A percentile compares a stretch with the other conserved stretches of the same genome.
phyloP scores from a whole-genome alignment of 73 alveolate genomes.

The Breviolum minutum region DNA sequence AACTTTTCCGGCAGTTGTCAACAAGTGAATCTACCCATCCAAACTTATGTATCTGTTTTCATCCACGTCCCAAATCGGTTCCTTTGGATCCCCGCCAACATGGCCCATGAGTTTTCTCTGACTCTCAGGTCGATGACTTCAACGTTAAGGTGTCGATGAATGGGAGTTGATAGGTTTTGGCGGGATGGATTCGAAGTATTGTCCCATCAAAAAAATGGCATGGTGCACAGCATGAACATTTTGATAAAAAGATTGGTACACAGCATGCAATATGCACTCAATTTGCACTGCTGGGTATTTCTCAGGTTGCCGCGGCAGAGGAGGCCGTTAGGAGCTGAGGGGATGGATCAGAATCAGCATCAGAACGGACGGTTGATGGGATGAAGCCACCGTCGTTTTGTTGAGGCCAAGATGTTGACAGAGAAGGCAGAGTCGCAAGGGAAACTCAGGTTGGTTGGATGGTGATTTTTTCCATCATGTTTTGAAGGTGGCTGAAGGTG shows the following conservation, averaged over 20 bases:
- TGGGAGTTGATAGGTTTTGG: too few species aligned
- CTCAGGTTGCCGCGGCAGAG: conserved; percentile 12
- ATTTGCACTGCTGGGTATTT: neutral
- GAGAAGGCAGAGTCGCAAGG: conserved; percentile 69
- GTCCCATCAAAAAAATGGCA: too few species aligned
- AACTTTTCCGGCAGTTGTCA: too few species aligned
- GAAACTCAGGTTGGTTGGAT: neutral
- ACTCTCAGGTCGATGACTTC: conserved; percentile 11
- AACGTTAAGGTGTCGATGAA: conserved; percentile 3
- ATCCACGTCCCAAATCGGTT: neutral
- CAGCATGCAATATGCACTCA: too few species aligned
- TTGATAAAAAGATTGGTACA: too few species aligned
- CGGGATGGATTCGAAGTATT: too few species aligned
- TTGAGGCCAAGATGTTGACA: conserved; percentile 41
- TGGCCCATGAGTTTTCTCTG: neutral
- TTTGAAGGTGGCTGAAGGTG: neutral
- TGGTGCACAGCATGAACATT: too few species aligned
- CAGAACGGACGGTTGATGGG: neutral
- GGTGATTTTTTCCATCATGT: neutral
- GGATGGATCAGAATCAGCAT: neutral
- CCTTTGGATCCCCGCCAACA: too few species aligned
- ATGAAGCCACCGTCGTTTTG: neutral
- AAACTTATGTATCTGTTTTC: neutral
- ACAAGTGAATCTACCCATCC: too few species aligned
- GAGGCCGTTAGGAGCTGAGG: neutral